Percentiles rank a stretch among this genome's conserved stretches.
phyloP scores from a whole-genome alignment of 164 flowering plant genomes.

The Nymphaea thermarum region DNA sequence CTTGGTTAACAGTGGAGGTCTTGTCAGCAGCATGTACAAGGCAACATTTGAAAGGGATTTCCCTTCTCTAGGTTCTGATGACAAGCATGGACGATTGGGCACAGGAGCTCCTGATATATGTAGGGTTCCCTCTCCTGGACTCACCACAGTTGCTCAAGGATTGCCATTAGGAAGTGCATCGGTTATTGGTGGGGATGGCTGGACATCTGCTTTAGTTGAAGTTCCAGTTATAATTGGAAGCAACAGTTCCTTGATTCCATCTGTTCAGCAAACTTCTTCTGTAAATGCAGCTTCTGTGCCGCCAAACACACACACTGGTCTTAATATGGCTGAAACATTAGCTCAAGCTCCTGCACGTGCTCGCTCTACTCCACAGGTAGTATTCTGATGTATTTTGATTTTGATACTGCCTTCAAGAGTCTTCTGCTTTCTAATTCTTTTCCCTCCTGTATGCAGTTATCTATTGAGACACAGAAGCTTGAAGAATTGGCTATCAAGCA shows the following conservation, averaged over 20 bases:
- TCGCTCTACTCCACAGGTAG: slow-evolving; percentile 60
- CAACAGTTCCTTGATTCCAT: slow-evolving; percentile 18
- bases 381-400: neutral
- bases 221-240: slow-evolving; percentile 46
- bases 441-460: slow-evolving; percentile 23
- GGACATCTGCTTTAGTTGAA: slow-evolving; percentile 85
- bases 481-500: slow-evolving; percentile 81
- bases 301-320: slow-evolving; percentile 31
- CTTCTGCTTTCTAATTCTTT: slow-evolving; percentile 4
- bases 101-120: slow-evolving; percentile 25
- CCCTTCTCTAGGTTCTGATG: slow-evolving; percentile 64
- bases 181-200: slow-evolving; percentile 58
- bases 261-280: slow-evolving; percentile 30
- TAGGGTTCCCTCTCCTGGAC: slow-evolving; percentile 51
- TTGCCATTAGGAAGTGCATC: slow-evolving; percentile 48
- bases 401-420: neutral
- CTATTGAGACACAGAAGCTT: slow-evolving; percentile 59
- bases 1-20: slow-evolving; percentile 16
- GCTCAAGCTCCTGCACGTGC: slow-evolving; percentile 59
- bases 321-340: slow-evolving; percentile 91
- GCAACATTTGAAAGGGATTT: slow-evolving; percentile 49
- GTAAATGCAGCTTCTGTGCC: slow-evolving; percentile 14
- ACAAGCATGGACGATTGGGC: slow-evolving; percentile 21
- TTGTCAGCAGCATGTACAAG: slow-evolving; percentile 27
- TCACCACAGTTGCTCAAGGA: slow-evolving; percentile 40